These are phyloP conservation scores for Thielaviopsis euricoi DNA, from an alignment of 2,329 filamentous ascomycete species.

Conservation along the genomic window DNA sequence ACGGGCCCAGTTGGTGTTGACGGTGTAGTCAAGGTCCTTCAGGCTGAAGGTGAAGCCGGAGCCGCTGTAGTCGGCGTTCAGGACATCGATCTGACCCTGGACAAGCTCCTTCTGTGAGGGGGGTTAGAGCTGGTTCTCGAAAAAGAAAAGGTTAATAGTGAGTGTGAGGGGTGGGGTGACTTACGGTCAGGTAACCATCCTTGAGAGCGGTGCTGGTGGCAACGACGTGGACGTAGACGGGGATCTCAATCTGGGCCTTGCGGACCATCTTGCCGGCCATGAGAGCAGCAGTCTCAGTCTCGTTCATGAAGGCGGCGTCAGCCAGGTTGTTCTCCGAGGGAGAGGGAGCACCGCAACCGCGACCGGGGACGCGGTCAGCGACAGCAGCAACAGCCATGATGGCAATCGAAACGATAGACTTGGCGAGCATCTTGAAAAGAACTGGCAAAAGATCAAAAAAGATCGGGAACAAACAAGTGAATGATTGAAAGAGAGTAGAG, in stretches of 20 bases:
- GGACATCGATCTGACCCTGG: constrained; percentile 24
- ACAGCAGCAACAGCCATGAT: constrained; percentile 5
- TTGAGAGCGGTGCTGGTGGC: constrained; percentile 16
- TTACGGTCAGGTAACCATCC: constrained; percentile 22
- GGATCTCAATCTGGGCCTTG: constrained; percentile 17
- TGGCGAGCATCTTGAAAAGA: constrained; percentile 9
- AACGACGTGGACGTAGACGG: constrained; percentile 23
- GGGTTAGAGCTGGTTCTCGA: background rate
- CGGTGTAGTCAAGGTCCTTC: constrained; percentile 25
- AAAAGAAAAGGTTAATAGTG: background rate
- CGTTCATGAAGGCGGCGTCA: constrained; percentile 13
- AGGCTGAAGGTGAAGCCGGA: constrained; percentile 29
- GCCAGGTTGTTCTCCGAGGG: constrained; percentile 13
- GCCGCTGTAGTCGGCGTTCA: constrained; percentile 28
- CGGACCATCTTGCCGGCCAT: constrained; percentile 12
- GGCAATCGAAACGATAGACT: constrained; percentile 6
- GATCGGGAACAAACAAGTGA: background rate
- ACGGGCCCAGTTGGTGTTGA: constrained; percentile 30
- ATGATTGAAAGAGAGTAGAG: background rate
- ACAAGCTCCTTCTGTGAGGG: constrained; percentile 20
- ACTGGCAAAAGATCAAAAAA: background rate
- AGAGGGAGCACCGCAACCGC: constrained; percentile 14
- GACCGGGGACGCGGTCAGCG: constrained; percentile 7
- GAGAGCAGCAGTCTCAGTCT: constrained; percentile 12
- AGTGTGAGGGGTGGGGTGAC: constrained; percentile 7